These are phyloP conservation scores for Carallia brachiata DNA, from an alignment of 345 rosid genomes.

Conservation along the genomic window DNA sequence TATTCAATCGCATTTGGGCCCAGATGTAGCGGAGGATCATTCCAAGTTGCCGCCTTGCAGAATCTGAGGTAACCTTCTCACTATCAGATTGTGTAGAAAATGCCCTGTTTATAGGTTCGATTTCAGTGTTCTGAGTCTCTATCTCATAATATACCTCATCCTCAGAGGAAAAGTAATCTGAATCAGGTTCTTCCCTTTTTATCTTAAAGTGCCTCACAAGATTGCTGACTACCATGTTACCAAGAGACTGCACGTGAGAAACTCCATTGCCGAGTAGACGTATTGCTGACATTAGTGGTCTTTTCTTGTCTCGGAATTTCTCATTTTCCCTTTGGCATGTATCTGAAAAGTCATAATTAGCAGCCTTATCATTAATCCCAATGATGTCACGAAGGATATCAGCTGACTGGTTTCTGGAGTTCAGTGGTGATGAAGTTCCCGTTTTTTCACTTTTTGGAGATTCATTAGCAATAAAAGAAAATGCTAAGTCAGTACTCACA, in stretches of 20 bases:
- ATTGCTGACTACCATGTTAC: slow-evolving; percentile 36
- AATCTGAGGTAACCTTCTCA: slow-evolving; percentile 17
- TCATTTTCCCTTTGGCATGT: slow-evolving; percentile 9
- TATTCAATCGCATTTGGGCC: slow-evolving; percentile 42
- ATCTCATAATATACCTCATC: slow-evolving; percentile 41
- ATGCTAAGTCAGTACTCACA: slow-evolving; percentile 15
- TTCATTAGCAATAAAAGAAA: slow-evolving; percentile 22
- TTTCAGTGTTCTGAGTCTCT: slow-evolving; percentile 25
- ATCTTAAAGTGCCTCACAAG: slow-evolving; percentile 37
- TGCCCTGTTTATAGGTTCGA: slow-evolving; percentile 23
- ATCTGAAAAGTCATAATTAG: slow-evolving; percentile 7
- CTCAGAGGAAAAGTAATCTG: slow-evolving; percentile 17
- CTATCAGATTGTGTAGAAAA: slow-evolving; percentile 24
- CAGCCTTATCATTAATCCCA: slow-evolving; percentile 16
- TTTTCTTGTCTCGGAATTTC: slow-evolving; percentile 21
- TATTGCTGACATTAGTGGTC: slow-evolving; percentile 28
- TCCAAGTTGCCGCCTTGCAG: slow-evolving; percentile 27
- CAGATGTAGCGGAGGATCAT: slow-evolving; percentile 36
- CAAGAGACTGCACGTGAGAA: slow-evolving; percentile 38
- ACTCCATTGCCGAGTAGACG: slow-evolving; percentile 37
- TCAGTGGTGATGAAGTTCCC: slow-evolving; percentile 11
- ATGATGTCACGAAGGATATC: slow-evolving; percentile 18
- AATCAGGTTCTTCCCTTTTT: slow-evolving; percentile 20
- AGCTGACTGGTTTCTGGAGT: slow-evolving; percentile 21
- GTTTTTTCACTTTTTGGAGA: slow-evolving; percentile 19